Evolutionary conservation across 345 rosid genomes (phyloP).

Genomic region (Euphorbia lathyris): DNA sequence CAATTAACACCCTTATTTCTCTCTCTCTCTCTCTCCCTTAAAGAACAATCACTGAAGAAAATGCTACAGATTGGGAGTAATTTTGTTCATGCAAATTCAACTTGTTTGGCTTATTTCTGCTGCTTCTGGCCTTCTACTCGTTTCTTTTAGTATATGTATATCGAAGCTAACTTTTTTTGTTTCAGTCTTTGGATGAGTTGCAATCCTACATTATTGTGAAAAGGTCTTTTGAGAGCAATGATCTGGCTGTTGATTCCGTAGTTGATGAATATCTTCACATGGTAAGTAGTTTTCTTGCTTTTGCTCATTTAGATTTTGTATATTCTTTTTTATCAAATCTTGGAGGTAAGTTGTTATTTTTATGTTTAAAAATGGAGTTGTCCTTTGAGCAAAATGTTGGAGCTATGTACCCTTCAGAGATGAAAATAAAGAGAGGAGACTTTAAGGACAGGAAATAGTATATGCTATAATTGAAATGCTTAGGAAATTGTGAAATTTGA

Average conservation of each 20-base stretch:
- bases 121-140: too few species aligned
- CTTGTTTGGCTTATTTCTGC: too few species aligned
- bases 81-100: too few species aligned
- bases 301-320: neutral
- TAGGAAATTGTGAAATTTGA: neutral
- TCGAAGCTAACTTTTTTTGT: constrained; percentile 4
- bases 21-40: too few species aligned
- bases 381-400: neutral
- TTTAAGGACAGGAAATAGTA: neutral
- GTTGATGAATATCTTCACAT: constrained; percentile 50
- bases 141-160: neutral
- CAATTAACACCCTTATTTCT: neutral
- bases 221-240: constrained; percentile 44
- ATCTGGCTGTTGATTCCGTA: constrained; percentile 35
- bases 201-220: constrained; percentile 80
- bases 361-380: neutral
- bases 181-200: constrained; percentile 84
- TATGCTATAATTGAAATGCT: neutral
- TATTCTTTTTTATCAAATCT: constrained; percentile 7
- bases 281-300: constrained; percentile 44
- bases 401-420: neutral
- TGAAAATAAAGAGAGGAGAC: neutral
- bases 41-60: too few species aligned
- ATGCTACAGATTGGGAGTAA: too few species aligned
- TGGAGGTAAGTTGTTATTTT: neutral